Evolutionary conservation across 1,284 basidiomycete species (phyloP).

Genomic region (Apiotrichum veenhuisii): DNA sequence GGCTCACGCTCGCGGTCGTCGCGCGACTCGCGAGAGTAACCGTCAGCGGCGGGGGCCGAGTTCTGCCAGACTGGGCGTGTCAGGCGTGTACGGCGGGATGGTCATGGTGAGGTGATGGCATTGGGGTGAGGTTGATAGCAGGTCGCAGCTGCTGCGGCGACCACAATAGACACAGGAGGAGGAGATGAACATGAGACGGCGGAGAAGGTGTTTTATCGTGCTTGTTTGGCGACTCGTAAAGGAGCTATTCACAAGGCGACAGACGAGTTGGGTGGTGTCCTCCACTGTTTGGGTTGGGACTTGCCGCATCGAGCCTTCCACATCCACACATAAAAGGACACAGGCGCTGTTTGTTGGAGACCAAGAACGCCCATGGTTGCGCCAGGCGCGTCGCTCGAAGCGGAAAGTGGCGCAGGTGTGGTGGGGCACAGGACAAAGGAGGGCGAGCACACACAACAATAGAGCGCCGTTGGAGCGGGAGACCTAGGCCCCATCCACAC

Average conservation of each 20-base stretch:
- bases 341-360: background rate
- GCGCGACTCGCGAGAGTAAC: slow-evolving; percentile 19
- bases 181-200: background rate
- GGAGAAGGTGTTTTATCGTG: background rate
- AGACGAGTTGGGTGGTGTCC: background rate
- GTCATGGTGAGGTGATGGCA: slow-evolving; percentile 11
- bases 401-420: too few relatives aligned
- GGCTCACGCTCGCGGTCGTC: slow-evolving; percentile 5
- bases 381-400: too few relatives aligned
- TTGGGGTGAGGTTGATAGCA: background rate
- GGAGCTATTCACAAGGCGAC: background rate
- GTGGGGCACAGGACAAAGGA: too few relatives aligned
- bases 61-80: slow-evolving; percentile 42
- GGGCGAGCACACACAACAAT: too few relatives aligned
- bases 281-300: slow-evolving; percentile 2
- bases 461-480: too few relatives aligned
- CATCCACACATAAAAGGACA: background rate
- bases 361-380: too few relatives aligned
- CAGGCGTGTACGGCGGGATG: slow-evolving; percentile 8
- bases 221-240: background rate
- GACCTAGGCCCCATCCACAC: too few relatives aligned
- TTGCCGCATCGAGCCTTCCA: background rate
- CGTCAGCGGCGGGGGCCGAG: slow-evolving; percentile 24
- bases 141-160: background rate
- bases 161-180: background rate